A percentile compares a stretch with the other conserved stretches of the same genome.
These are phyloP conservation scores for Neonectria magnoliae DNA, from an alignment of 2,329 filamentous ascomycete genomes.

Conservation along the genomic window DNA sequence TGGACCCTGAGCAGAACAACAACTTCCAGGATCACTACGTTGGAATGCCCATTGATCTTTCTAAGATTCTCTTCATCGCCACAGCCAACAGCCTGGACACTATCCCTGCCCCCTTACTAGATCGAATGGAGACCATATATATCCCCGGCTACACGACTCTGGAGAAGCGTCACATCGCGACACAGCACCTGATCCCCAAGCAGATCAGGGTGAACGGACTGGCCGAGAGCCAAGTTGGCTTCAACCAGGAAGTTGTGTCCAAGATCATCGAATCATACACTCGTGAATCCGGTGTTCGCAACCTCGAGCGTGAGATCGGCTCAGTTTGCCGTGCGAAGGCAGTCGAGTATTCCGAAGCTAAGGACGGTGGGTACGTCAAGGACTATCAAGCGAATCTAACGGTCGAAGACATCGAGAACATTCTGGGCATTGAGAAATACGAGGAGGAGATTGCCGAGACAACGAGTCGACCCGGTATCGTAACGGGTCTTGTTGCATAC, in stretches of 20 bases:
- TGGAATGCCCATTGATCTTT: constrained; percentile 93
- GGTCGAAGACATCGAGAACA: constrained; percentile 84
- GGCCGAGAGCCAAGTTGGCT: constrained; percentile 75
- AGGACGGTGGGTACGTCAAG: constrained; percentile 74
- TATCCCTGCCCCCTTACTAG: constrained; percentile 91
- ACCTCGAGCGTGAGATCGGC: constrained; percentile 94
- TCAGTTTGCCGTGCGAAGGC: constrained; percentile 95
- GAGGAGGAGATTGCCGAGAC: constrained; percentile 96
- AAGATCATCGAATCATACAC: constrained; percentile 98
- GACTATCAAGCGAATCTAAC: constrained; percentile 79
- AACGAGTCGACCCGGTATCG: constrained; percentile 84
- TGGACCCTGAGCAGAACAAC: constrained; percentile 97
- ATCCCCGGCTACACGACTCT: constrained; percentile 96
- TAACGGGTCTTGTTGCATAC: constrained; percentile 96
- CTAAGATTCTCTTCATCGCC: constrained; percentile 96
- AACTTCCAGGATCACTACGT: constrained; percentile 96
- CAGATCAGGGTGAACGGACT: constrained; percentile 93
- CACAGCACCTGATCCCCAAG: constrained; percentile 93
- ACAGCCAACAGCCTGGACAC: constrained; percentile 96
- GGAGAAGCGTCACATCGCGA: constrained; percentile 95
- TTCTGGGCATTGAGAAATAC: constrained; percentile 91
- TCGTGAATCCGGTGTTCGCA: constrained; percentile 94
- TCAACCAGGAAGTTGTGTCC: constrained; percentile 86
- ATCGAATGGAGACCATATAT: constrained; percentile 96
- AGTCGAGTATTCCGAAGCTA: constrained; percentile 91